Evolutionary conservation across 805 yeast species (phyloP), one percentile per base, ranked within the genome.

Genomic region (Kregervanrija delftensis): DNA sequence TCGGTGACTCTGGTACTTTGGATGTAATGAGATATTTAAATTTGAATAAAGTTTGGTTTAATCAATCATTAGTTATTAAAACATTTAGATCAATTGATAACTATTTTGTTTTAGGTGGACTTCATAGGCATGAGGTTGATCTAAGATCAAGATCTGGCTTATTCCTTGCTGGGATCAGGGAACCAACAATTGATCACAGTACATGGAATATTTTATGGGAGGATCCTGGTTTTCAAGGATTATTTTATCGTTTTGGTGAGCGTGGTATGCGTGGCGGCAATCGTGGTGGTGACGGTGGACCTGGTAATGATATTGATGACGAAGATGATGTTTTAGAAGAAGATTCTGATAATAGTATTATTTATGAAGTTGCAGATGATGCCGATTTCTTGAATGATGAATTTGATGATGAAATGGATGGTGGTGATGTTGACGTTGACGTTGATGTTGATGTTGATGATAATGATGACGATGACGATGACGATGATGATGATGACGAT

Each of bases 41-140:
- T 48, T 62, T 84, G 50, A 81, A 75, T 52, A 72, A 71, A 40
- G 58, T 75, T 37, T 86, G 86, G 85, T 60, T 83, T 33, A 75
- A 71, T 49, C 83, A 81, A 52, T 43, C 48, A 28, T 33, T 58
- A 34, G 41, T 43, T 15, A 41, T 54, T 8, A 46, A 49, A 40
- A 12, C 51, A 38, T 46, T 46, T 54, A 35, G 46, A 51, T 43
- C 40, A 39, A 42, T 28, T 47, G 16, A 47, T 45, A 40, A 30
- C 47, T 28, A 38, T 41, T 6, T 39, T 45, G 11, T 34, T 1
- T 40, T 42, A 14, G 15, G 33, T 35, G 22, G 46, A 14, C 39
- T 41, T 14, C 38, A 34, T 30, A 41, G 32, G 37, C 49, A 11
- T 11, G 47, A 39, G 41, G 50, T 32, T 30, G 42, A 16, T 43